These are phyloP conservation scores for Penicillium sp. DNA, from an alignment of 2,329 filamentous ascomycete genomes.

Conservation along the genomic window DNA sequence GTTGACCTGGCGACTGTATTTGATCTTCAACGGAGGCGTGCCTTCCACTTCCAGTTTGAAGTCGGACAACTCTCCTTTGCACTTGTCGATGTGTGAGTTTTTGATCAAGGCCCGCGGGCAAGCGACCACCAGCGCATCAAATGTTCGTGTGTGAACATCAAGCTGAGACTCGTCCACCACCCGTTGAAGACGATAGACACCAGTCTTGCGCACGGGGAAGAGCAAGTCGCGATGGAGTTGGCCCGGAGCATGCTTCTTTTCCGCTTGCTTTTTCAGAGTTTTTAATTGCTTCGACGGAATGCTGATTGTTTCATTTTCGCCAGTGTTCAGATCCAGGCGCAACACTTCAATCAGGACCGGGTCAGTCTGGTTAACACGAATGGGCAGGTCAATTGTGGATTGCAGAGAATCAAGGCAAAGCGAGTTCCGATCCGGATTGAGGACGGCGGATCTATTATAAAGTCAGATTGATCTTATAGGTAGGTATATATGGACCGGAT, in stretches of 20 bases:
- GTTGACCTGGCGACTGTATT: slow-evolving; percentile 86
- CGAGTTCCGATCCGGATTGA: slow-evolving; percentile 77
- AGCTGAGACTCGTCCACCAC: slow-evolving; percentile 93
- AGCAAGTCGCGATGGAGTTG: slow-evolving; percentile 63
- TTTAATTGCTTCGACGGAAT: slow-evolving; percentile 73
- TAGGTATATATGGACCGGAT: background rate
- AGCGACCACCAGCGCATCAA: slow-evolving; percentile 77
- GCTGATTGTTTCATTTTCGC: slow-evolving; percentile 74
- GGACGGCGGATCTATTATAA: slow-evolving; percentile 65
- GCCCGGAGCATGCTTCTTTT: slow-evolving; percentile 54
- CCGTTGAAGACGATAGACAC: slow-evolving; percentile 78
- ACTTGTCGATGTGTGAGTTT: slow-evolving; percentile 64
- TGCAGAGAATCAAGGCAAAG: slow-evolving; percentile 73
- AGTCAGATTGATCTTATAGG: slow-evolving; percentile 24
- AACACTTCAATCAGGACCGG: slow-evolving; percentile 87
- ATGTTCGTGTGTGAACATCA: slow-evolving; percentile 74
- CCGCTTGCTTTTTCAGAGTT: slow-evolving; percentile 67
- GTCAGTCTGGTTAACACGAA: slow-evolving; percentile 89
- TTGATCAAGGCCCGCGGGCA: slow-evolving; percentile 79
- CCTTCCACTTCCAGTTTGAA: slow-evolving; percentile 79
- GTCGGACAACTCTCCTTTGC: slow-evolving; percentile 83
- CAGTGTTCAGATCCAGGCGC: slow-evolving; percentile 79
- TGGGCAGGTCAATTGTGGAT: slow-evolving; percentile 66
- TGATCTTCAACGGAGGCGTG: slow-evolving; percentile 85
- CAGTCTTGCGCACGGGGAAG: slow-evolving; percentile 77